phyloP scores from a whole-genome alignment of 164 flowering plant genomes.

The Paratinospora sagittata region DNA sequence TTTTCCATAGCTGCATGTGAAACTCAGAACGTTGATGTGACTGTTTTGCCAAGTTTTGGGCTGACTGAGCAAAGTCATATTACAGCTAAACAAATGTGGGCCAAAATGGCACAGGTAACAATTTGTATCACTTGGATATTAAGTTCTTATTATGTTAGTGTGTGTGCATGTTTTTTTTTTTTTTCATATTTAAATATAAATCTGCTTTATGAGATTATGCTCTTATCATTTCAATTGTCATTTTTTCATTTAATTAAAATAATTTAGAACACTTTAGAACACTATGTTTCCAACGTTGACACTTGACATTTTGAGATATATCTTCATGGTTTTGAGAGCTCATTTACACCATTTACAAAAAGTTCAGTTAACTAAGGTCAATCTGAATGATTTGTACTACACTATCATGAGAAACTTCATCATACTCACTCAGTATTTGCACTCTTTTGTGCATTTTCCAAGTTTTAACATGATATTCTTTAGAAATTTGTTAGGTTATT shows the following conservation, averaged over 20 bases:
- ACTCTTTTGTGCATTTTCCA: neutral
- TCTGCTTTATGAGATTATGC: neutral
- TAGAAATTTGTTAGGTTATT: neutral
- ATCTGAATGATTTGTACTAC: no score
- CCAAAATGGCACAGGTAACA: conserved; percentile 61
- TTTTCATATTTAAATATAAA: no score
- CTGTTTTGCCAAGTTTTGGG: conserved; percentile 84
- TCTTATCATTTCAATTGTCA: neutral
- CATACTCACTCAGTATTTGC: neutral
- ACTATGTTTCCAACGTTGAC: no score
- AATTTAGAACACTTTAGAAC: neutral
- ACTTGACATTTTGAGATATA: no score
- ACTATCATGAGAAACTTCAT: no score
- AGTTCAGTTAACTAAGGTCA: no score
- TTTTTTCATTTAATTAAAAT: neutral
- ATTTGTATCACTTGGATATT: neutral
- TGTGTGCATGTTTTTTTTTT: no score
- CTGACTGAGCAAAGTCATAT: conserved; percentile 49
- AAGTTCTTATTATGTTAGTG: no score
- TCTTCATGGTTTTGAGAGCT: no score
- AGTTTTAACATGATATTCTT: neutral
- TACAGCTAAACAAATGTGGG: conserved; percentile 89
- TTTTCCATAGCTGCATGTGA: conserved; percentile 93
- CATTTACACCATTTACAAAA: no score
- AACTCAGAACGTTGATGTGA: conserved; percentile 84